Conservation (phyloP, 148 eudicot genomes). For the Silene conica region DNA sequence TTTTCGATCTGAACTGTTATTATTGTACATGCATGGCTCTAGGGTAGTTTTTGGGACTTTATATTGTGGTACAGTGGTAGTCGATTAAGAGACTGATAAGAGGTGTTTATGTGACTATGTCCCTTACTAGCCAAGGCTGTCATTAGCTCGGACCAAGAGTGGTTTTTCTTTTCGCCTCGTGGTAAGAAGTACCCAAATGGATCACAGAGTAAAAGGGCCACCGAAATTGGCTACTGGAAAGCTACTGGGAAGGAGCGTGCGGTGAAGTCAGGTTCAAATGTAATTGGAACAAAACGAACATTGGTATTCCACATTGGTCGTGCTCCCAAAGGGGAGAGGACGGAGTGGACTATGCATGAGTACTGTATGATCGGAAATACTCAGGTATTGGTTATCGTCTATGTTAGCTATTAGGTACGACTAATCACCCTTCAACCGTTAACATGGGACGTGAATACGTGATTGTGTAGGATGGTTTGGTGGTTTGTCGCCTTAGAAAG, state of each 20-base stretch:
- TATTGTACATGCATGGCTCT: no score
- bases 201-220: constrained; percentile 80
- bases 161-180: constrained; percentile 91
- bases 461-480: constrained; percentile 51
- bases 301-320: constrained; percentile 87
- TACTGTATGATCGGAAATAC: constrained; percentile 50
- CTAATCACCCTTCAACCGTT: no score
- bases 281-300: constrained; percentile 79
- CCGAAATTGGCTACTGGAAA: constrained; percentile 89
- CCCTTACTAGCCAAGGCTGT: constrained; percentile 49
- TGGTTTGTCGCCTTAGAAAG: constrained; percentile 67
- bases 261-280: constrained; percentile 58
- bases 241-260: constrained; percentile 83
- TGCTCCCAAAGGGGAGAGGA: constrained; percentile 86
- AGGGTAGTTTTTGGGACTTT: no score
- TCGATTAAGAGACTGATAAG: not conserved
- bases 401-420: not conserved
- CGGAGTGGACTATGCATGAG: constrained; percentile 97
- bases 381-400: constrained; percentile 41
- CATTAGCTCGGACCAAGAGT: constrained; percentile 69
- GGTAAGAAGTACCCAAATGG: constrained; percentile 88
- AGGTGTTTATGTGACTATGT: no score
- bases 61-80: no score
- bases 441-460: no score
- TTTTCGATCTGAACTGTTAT: no score